Conservation (phyloP, 1,284 basidiomycete species). For the Puccinia brachypodii region DNA sequence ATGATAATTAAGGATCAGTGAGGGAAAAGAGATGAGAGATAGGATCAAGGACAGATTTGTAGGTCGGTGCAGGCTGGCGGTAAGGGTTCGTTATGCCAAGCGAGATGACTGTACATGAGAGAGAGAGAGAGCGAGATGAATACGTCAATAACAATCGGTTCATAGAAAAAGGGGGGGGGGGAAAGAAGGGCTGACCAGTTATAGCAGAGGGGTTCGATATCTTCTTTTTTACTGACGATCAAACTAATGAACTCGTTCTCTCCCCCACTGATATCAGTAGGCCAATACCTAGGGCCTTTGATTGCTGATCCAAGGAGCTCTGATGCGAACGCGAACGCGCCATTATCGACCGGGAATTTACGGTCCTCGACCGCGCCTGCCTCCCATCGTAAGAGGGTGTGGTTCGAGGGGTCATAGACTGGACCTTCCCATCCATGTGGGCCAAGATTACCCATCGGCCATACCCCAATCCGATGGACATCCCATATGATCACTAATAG, state of each 20-base stretch:
- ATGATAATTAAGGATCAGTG: not conserved
- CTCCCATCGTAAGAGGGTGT: constrained; percentile 44
- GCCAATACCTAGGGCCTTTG: constrained; percentile 47
- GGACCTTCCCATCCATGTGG: constrained; percentile 49
- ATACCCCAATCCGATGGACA: constrained; percentile 43
- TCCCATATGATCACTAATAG: constrained; percentile 48
- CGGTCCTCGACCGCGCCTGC: constrained; percentile 46
- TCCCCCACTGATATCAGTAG: constrained; percentile 47
- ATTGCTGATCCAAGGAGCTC: constrained; percentile 15
- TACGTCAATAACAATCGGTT: not conserved
- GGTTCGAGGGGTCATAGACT: constrained; percentile 31
- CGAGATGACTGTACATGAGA: constrained; percentile 33
- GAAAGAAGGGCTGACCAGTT: constrained; percentile 36
- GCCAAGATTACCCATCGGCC: constrained; percentile 50
- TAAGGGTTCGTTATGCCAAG: constrained; percentile 48
- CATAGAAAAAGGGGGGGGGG: not conserved
- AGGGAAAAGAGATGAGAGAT: not conserved
- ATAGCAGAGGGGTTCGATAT: constrained; percentile 46
- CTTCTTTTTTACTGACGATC: constrained; percentile 46
- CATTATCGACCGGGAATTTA: constrained; percentile 43
- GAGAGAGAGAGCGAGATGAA: not conserved
- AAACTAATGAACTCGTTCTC: constrained; percentile 47
- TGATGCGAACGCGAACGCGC: constrained; percentile 45
- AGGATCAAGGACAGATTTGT: constrained; percentile 36
- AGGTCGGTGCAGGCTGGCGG: constrained; percentile 33